These are phyloP conservation scores for Scutellaria galericulata DNA, from an alignment of 257 asterid species.

Conservation along the genomic window DNA sequence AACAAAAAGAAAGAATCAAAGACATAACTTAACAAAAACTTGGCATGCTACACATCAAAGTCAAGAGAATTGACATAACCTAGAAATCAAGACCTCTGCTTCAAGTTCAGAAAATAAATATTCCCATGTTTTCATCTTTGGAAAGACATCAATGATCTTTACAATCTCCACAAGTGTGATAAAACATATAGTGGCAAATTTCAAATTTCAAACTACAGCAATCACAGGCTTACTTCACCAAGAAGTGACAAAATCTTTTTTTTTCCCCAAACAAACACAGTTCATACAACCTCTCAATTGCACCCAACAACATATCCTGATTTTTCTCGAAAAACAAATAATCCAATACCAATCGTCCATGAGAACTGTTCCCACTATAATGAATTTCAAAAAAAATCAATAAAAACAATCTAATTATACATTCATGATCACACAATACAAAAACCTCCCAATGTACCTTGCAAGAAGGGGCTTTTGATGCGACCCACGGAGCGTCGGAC, in stretches of 20 bases:
- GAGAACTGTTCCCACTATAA: constrained; percentile 14
- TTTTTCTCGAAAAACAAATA: neutral
- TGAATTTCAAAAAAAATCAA: neutral
- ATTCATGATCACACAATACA: constrained; percentile 1
- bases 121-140: neutral
- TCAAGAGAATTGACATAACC: constrained; percentile 1
- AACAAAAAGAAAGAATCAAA: neutral
- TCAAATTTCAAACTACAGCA: neutral
- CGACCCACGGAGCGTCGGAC: constrained; percentile 46
- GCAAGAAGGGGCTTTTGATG: constrained; percentile 55
- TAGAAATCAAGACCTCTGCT: neutral
- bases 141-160: neutral
- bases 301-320: constrained; percentile 17
- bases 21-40: neutral
- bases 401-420: neutral
- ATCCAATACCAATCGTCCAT: constrained; percentile 15
- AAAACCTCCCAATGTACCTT: constrained; percentile 47
- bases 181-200: neutral
- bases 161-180: neutral
- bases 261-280: constrained; percentile 15
- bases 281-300: neutral
- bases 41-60: too few species aligned
- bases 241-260: neutral
- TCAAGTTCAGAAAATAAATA: neutral
- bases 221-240: neutral